Evolutionary conservation across 371 early-diverging fungal genomes (phyloP).

Genomic region (Syncephalastrum monosporum): DNA sequence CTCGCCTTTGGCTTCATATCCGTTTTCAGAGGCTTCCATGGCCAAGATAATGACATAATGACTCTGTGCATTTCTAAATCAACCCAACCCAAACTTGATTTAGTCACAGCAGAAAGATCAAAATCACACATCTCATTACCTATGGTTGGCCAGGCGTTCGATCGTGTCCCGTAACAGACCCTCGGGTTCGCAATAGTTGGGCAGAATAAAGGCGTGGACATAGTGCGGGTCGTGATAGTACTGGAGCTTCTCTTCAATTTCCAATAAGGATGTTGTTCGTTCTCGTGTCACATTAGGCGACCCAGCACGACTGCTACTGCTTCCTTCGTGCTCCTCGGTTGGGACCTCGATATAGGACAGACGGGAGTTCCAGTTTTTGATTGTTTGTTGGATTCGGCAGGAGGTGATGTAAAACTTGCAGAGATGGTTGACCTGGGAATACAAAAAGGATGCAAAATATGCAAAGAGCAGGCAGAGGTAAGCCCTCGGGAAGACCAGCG

Average conservation of each 20-base stretch:
- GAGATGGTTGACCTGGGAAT: constrained; percentile 43
- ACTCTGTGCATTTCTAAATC: constrained; percentile 34
- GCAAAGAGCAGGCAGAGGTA: constrained; percentile 35
- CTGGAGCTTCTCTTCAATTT: constrained; percentile 27
- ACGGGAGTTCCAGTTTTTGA: constrained; percentile 30
- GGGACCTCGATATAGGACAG: background rate
- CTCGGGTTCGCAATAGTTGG: constrained; percentile 63
- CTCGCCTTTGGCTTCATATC: constrained; percentile 59
- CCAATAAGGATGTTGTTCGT: constrained; percentile 19
- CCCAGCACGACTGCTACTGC: constrained; percentile 14
- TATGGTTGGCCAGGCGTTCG: constrained; percentile 35
- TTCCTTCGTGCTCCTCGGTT: background rate
- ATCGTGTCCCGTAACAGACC: constrained; percentile 45
- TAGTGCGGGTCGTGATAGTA: constrained; percentile 25
- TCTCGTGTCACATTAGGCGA: constrained; percentile 26
- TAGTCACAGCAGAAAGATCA: background rate
- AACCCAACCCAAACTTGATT: constrained; percentile 2
- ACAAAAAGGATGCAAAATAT: constrained; percentile 40
- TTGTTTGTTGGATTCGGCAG: constrained; percentile 29
- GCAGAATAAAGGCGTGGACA: constrained; percentile 60
- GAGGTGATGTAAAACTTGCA: constrained; percentile 42
- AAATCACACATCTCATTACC: constrained; percentile 20
- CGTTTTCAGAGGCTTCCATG: constrained; percentile 76
- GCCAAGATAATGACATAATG: constrained; percentile 64
- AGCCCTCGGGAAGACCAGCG: constrained; percentile 39